Evolutionary conservation across 352 stramenopile genomes (phyloP), one percentile per base, ranked within the genome.

Genomic region (Lagenidium sp.): DNA sequence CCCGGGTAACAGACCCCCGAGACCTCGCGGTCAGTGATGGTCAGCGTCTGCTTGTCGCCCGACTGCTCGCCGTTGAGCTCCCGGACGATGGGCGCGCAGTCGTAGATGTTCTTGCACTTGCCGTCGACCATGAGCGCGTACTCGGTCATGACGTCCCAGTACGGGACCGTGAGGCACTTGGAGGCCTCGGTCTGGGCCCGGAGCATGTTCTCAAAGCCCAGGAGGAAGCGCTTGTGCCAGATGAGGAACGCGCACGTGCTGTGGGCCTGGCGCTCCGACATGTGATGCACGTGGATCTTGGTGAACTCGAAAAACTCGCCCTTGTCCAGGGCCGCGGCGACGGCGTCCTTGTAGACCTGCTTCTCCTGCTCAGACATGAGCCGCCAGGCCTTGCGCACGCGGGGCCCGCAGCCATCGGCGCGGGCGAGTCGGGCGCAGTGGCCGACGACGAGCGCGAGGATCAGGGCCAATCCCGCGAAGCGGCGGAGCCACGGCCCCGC

Each of bases 71-170:
- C 28, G 8, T 15, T 15, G 8, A 32, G 28, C 28, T 32, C 28
- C 8, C 28, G 28, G 8, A 32, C 28, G 28, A 32, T 32, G 15
- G 28, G 28, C 15, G 28, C 8, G 28, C 28, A 32, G 28, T 32
- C 28, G 28, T 32, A 32, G 28, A 32, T 32, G 28, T 57, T 65
- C 6, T 54, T 57, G 8, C 60, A 47, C 6, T 58, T 18, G 22
- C 61, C 65, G 22, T 66, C 63, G 18, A 67, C 47, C 16, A 46
- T 42, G 11, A 68, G 36, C 8, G 48, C 50, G 6, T 41, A 41
- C 19, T 56, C 13, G 13, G 15, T 22, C 30, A 54, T 39, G 19
- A 31, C 38, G 30, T 58, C 44, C 30, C 32, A 53, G 46, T 55
- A 58, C 11, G 50, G 50, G 4, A 58, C 1, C 15, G 50, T 58